These are phyloP conservation scores for Henckelia pumila DNA, from an alignment of 257 asterid species.

Conservation along the genomic window DNA sequence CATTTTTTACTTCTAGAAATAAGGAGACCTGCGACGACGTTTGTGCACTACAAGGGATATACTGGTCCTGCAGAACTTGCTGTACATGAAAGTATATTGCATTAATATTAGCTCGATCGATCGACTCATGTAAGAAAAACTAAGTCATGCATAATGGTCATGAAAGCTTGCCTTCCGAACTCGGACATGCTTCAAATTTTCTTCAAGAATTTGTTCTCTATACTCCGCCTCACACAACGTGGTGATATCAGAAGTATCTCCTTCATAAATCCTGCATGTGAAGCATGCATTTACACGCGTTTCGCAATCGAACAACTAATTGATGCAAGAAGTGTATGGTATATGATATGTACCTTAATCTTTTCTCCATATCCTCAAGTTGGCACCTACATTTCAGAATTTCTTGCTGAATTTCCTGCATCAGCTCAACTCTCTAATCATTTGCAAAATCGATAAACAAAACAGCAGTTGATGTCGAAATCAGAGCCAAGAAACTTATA, in stretches of 20 bases:
- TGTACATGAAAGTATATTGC: conserved; percentile 19
- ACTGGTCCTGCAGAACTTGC: conserved; percentile 61
- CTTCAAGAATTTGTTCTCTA: conserved; percentile 72
- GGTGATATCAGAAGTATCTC: conserved; percentile 53
- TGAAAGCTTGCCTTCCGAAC: conserved; percentile 51
- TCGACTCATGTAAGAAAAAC: background rate
- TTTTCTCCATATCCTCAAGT: conserved; percentile 65
- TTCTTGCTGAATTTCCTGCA: conserved; percentile 78
- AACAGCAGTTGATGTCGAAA: background rate
- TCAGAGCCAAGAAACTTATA: background rate
- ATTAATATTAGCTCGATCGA: too few species aligned
- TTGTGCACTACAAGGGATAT: conserved; percentile 41
- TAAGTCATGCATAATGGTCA: background rate
- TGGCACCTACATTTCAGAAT: conserved; percentile 55
- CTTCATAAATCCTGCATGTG: conserved; percentile 59
- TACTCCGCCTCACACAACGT: conserved; percentile 66
- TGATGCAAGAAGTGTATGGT: background rate
- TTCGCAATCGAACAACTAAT: background rate
- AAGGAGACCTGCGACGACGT: conserved; percentile 45
- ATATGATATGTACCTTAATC: conserved; percentile 43
- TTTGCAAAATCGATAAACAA: background rate
- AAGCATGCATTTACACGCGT: background rate
- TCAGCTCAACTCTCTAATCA: conserved; percentile 1
- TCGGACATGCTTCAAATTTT: conserved; percentile 60
- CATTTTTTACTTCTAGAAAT: background rate